phyloP scores from a whole-genome alignment of 345 rosid species.

The Cardamine resedifolia region DNA sequence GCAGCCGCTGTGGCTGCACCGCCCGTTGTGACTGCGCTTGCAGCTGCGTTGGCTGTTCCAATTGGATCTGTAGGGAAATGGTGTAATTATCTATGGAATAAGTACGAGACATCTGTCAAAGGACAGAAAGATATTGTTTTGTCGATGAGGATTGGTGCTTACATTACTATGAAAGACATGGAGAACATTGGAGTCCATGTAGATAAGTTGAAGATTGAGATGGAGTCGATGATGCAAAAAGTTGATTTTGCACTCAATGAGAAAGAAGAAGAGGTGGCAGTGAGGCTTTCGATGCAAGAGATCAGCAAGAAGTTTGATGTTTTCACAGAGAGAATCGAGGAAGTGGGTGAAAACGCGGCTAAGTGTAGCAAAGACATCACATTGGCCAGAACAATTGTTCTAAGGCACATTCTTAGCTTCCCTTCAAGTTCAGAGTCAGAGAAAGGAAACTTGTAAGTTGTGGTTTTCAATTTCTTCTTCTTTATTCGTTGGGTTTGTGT shows the following conservation, averaged over 20 bases:
- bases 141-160: constrained; percentile 53
- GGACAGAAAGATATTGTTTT: constrained; percentile 53
- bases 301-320: constrained; percentile 63
- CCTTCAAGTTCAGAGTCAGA: constrained; percentile 38
- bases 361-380: constrained; percentile 66
- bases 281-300: constrained; percentile 71
- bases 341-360: constrained; percentile 57
- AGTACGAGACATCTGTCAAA: constrained; percentile 56
- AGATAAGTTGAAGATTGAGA: constrained; percentile 49
- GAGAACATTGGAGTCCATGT: constrained; percentile 55
- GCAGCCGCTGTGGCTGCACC: constrained; percentile 91
- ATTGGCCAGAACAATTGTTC: constrained; percentile 68
- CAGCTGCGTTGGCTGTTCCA: constrained; percentile 70
- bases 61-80: constrained; percentile 78
- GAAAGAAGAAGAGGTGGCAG: constrained; percentile 46
- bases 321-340: constrained; percentile 58
- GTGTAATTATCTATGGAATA: constrained; percentile 67
- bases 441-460: constrained; percentile 36
- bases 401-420: constrained; percentile 55
- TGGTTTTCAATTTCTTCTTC: not conserved
- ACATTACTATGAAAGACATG: constrained; percentile 57
- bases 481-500: not conserved
- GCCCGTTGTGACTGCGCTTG: constrained; percentile 65
- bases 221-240: constrained; percentile 52
- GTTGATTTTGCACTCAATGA: constrained; percentile 53